Base-by-base conservation (phyloP, 176 grass and related monocot species). In the Juncus inflexus region DNA sequence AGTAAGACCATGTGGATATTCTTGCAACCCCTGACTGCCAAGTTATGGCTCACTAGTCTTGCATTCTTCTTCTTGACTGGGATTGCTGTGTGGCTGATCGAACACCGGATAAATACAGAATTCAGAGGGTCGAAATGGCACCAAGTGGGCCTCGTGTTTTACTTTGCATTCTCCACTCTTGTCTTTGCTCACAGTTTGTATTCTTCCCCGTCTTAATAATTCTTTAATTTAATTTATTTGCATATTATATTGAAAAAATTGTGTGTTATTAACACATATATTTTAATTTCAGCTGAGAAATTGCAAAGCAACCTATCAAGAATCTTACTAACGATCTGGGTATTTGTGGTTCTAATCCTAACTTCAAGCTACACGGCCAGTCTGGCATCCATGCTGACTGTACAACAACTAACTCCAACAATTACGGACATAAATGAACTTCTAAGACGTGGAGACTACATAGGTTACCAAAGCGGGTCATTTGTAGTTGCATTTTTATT, bases 311-410 rank as follows among this genome's bases (percentile, higher is more conserved):
- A 73, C 63, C 15, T 77, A 10, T 83, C 90, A 2, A 88, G 65
- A 60, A 40, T 95, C 41, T 41, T 63, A 52, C 60, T 95, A 42
- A 81, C 85, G 10, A 64, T 85, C 40, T 88, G 85, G 84, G 64
- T 80, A 51, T 88, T 95, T 15, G 73, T 75, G 19, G 82, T 88
- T 43, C 55, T 85, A 43, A 75, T 89, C 69, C 61, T 86, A 65
- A 83, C 77, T 53, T 83, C 83, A 60, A 95, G 79, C 69, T 95
- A 95, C 68, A 75, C 76, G 0, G 85, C 85, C 40, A 89, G 83
- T 73, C 59, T 87, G 12, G 82, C 85, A 15, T 95, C 90, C 36
- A 83, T 85, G 50, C 19, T 92, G 15, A 94, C 84, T 0, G 60
- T 78, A 14, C 68, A 75, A 52, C 74, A 67, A 62, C 75, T 94